Evolutionary conservation across 2,329 filamentous ascomycete species (phyloP).

Genomic region (Coleophoma crateriformis): DNA sequence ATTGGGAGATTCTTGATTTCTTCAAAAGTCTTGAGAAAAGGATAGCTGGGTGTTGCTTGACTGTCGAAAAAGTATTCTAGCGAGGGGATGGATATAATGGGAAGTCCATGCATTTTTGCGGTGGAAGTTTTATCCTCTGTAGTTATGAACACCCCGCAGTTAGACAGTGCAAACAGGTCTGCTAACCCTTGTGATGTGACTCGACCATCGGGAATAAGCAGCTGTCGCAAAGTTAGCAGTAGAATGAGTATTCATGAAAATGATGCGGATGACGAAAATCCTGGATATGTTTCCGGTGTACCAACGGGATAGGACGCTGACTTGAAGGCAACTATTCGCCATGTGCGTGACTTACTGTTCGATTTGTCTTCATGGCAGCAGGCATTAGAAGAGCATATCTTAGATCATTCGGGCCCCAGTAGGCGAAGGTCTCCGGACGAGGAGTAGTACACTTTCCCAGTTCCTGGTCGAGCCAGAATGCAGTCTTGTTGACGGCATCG

Average conservation of each 20-base stretch:
- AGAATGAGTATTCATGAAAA: not conserved
- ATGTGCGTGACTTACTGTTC: not conserved
- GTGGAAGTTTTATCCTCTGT: not conserved
- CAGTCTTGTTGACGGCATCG: not conserved
- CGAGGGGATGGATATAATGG: not conserved
- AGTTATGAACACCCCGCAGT: not conserved
- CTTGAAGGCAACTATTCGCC: no score
- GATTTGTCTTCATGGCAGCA: not conserved
- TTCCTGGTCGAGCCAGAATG: not conserved
- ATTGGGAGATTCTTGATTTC: not conserved
- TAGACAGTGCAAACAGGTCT: not conserved
- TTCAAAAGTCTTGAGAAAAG: not conserved
- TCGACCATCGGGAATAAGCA: not conserved
- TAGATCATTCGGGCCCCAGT: not conserved
- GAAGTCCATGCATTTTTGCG: not conserved
- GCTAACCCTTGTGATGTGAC: not conserved
- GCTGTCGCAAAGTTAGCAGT: not conserved
- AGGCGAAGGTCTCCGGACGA: not conserved
- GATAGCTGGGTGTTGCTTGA: not conserved
- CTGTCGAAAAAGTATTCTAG: not conserved
- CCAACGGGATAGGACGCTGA: no score
- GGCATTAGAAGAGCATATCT: not conserved
- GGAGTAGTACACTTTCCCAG: not conserved
- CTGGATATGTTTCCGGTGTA: no score
- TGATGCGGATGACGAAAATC: not conserved